Evolutionary conservation across 495 filamentous ascomycete genomes (phyloP), one percentile per base, ranked within the genome.

Genomic region (Penicillium waksmanii): DNA sequence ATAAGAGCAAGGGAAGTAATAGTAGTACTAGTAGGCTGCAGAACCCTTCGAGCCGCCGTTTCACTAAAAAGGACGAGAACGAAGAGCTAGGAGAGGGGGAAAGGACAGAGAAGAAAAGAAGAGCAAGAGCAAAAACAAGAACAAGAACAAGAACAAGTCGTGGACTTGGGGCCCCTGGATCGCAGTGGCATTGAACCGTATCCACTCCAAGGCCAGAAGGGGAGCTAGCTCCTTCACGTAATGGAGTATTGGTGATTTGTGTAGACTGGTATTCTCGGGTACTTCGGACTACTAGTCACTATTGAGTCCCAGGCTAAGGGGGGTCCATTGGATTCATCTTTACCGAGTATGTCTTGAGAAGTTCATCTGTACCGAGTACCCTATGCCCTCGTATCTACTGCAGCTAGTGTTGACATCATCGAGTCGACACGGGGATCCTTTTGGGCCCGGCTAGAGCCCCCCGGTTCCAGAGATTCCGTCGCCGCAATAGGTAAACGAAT

Each of bases 131-230:
- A 27, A 27, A 3, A 27, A 27, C 25, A 31, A 31, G 27, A 31
- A 31, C 27, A 31, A 31, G 27, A 31, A 31, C 27, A 31, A 31
- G 27, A 31, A 31, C 27, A 31, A 31, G 27, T 23, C 23, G 23
- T 23, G 23, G 23, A 3, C 23, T 31, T 9, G 27, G 5, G 27
- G 21, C 66, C 66, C 67, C 67, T 69, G 67, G 67, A 67, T 63
- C 57, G 35, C 56, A 66, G 66, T 68, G 61, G 58, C 61, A 67
- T 66, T 58, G 60, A 66, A 62, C 46, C 40, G 57, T 63, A 58
- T 62, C 66, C 66, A 69, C 66, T 65, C 42, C 51, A 64, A 13
- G 57, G 62, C 56, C 55, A 65, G 62, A 58, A 55, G 60, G 51
- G 51, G 48, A 33, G 56, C 55, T 64, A 62, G 58, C 60, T 56